These are phyloP conservation scores for Argentina anserina DNA, from an alignment of 306 rosid species.

Conservation along the genomic window DNA sequence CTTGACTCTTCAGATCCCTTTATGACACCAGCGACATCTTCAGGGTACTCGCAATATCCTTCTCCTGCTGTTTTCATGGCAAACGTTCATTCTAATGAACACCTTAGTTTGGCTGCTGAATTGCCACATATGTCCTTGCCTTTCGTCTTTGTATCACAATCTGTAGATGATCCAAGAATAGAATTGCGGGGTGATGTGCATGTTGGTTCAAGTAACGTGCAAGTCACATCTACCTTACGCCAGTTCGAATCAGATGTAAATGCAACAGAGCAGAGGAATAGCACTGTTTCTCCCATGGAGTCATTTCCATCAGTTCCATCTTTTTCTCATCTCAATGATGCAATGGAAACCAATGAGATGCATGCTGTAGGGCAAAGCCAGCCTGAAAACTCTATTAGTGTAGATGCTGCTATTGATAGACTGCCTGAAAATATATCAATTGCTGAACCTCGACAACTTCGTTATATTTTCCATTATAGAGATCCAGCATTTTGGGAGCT, in stretches of 20 bases:
- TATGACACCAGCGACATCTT: slow-evolving; percentile 76
- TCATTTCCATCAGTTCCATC: slow-evolving; percentile 30
- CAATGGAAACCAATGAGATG: slow-evolving; percentile 34
- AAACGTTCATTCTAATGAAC: slow-evolving; percentile 55
- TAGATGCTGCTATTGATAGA: slow-evolving; percentile 35
- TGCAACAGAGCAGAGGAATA: slow-evolving; percentile 51
- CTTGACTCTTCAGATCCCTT: slow-evolving; percentile 87
- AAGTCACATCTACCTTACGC: slow-evolving; percentile 42
- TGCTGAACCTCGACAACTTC: slow-evolving; percentile 35
- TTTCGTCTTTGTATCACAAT: slow-evolving; percentile 51
- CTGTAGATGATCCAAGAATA: slow-evolving; percentile 51
- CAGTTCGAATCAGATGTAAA: slow-evolving; percentile 51
- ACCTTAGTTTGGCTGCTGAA: slow-evolving; percentile 48
- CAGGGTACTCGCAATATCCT: slow-evolving; percentile 78
- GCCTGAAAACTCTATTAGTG: slow-evolving; percentile 37
- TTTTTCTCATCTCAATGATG: slow-evolving; percentile 24
- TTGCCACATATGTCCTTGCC: slow-evolving; percentile 60
- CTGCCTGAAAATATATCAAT: slow-evolving; percentile 28
- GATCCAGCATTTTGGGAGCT: slow-evolving; percentile 70
- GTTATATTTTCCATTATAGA: slow-evolving; percentile 40
- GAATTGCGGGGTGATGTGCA: slow-evolving; percentile 45
- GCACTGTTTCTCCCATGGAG: slow-evolving; percentile 59
- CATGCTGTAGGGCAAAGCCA: slow-evolving; percentile 30
- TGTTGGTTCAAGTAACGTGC: slow-evolving; percentile 46
- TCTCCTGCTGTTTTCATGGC: slow-evolving; percentile 87